Conservation (phyloP, 83 land plant genomes). For the Picea abies region DNA sequence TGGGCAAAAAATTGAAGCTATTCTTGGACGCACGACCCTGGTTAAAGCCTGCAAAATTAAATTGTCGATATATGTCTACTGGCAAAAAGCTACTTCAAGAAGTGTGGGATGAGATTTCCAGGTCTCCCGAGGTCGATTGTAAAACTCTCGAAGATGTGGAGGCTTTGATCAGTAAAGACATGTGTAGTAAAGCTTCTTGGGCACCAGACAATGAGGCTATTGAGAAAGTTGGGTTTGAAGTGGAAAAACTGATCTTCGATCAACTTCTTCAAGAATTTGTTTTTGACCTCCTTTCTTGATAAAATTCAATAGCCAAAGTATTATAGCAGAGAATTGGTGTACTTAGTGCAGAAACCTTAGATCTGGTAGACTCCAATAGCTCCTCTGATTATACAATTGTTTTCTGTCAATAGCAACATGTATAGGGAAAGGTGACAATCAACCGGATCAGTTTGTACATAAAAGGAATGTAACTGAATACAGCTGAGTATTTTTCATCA, state of each 20-base stretch:
- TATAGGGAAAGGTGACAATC: not conserved
- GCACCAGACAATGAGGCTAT: constrained; percentile 7
- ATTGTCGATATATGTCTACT: not conserved
- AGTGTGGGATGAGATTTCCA: constrained; percentile 23
- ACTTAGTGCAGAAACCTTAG: not conserved
- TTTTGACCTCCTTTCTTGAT: constrained; percentile 8
- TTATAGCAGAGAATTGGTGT: not conserved
- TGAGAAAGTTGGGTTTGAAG: constrained; percentile 5
- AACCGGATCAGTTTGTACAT: not conserved
- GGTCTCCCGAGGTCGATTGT: constrained; percentile 23
- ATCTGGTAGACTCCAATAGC: not conserved
- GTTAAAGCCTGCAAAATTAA: constrained; percentile 8
- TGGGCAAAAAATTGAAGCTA: constrained; percentile 22
- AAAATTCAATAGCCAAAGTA: constrained; percentile 1
- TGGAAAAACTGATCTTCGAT: constrained; percentile 3
- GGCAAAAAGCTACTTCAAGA: constrained; percentile 9
- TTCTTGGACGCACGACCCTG: constrained; percentile 18
- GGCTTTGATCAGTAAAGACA: constrained; percentile 17
- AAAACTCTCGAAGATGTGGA: constrained; percentile 22
- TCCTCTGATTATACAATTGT: not conserved
- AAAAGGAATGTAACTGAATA: not conserved
- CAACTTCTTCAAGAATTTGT: constrained; percentile 4
- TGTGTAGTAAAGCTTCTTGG: constrained; percentile 8
- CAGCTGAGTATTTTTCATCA: not conserved
- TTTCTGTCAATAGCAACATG: not conserved